These are phyloP conservation scores for Leptographium radiaticola DNA, from an alignment of 2,329 filamentous ascomycete genomes.

Conservation along the genomic window DNA sequence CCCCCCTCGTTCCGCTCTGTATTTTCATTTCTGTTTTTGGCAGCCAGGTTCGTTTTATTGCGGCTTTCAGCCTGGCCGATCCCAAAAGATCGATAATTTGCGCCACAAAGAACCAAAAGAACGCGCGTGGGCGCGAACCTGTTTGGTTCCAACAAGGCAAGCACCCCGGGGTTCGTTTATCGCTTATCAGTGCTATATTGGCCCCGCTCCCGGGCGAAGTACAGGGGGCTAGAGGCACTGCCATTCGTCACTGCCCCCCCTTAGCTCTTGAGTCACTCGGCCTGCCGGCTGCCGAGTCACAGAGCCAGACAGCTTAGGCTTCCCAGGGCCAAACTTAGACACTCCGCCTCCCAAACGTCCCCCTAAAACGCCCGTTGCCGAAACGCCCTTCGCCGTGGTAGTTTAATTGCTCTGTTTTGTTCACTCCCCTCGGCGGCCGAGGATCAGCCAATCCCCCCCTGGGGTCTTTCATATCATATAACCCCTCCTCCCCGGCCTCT, in stretches of 20 bases:
- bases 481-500: not conserved
- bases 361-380: not conserved
- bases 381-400: not conserved
- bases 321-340: not conserved
- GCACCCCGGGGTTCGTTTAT: not conserved
- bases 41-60: too few relatives aligned
- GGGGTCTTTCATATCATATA: not conserved
- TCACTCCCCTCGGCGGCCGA: not conserved
- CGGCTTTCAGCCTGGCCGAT: too few relatives aligned
- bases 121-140: too few relatives aligned
- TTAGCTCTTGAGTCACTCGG: constrained; percentile 1
- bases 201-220: not conserved
- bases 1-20: too few relatives aligned
- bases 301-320: not conserved
- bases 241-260: not conserved
- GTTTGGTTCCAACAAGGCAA: too few relatives aligned
- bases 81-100: too few relatives aligned
- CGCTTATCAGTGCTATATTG: not conserved
- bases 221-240: not conserved
- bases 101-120: too few relatives aligned
- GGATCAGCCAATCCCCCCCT: not conserved
- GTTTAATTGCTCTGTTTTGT: not conserved
- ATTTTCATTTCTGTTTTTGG: too few relatives aligned
- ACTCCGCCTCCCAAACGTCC: not conserved
- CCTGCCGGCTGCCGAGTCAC: not conserved